Evolutionary conservation across 75 land plant genomes (phyloP).

Genomic region (Pinus taeda): DNA sequence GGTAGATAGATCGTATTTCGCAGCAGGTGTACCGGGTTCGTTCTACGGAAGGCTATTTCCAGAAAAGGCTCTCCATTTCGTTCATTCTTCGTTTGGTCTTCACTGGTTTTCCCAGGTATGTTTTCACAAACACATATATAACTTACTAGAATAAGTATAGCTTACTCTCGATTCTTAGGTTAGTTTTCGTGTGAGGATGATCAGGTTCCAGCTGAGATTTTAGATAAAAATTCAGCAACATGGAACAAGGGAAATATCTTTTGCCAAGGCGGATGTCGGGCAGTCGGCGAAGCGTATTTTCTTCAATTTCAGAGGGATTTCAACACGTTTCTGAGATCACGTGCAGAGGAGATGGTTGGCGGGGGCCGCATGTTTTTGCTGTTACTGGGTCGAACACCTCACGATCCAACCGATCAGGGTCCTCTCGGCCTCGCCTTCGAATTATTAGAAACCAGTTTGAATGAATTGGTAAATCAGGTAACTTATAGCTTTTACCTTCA

Average conservation of each 20-base stretch:
- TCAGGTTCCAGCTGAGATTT: background rate
- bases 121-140: background rate
- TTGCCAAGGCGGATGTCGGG: slow-evolving; percentile 5
- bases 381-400: slow-evolving; percentile 16
- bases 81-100: slow-evolving; percentile 18
- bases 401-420: background rate
- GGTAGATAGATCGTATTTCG: slow-evolving; percentile 14
- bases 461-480: slow-evolving; percentile 40
- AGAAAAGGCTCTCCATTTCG: slow-evolving; percentile 20
- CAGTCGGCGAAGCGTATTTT: slow-evolving; percentile 14
- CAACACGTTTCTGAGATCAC: slow-evolving; percentile 17
- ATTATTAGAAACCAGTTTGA: background rate
- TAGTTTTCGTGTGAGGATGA: background rate
- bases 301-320: slow-evolving; percentile 33
- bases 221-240: background rate
- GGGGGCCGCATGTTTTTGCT: slow-evolving; percentile 33
- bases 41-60: slow-evolving; percentile 45
- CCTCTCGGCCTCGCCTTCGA: background rate
- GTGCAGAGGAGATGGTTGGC: slow-evolving; percentile 18
- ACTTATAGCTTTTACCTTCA: background rate
- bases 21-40: slow-evolving; percentile 42
- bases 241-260: slow-evolving; percentile 23
- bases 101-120: slow-evolving; percentile 49
- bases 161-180: too few species aligned
- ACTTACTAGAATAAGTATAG: too few species aligned